phyloP scores from a whole-genome alignment of 805 yeast species.

The Ogataea glucozyma region DNA sequence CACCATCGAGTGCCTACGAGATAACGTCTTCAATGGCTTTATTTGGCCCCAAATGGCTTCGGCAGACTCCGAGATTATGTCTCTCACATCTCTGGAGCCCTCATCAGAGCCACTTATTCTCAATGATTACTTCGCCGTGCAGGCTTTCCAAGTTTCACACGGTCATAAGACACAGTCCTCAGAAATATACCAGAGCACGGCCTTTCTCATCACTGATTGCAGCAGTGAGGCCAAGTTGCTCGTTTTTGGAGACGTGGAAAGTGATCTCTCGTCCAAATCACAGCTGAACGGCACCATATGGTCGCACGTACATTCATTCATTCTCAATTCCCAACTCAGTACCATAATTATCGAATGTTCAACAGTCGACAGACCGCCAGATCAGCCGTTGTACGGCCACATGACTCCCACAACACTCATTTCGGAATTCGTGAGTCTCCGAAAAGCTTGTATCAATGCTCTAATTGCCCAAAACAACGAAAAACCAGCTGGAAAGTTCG shows the following conservation, averaged over 20 bases:
- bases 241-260: slow-evolving; percentile 84
- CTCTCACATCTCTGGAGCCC: background rate
- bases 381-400: slow-evolving; percentile 72
- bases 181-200: slow-evolving; percentile 49
- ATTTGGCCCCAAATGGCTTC: slow-evolving; percentile 76
- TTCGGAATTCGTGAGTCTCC: slow-evolving; percentile 47
- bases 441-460: slow-evolving; percentile 25
- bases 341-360: slow-evolving; percentile 82
- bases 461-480: background rate
- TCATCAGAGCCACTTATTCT: slow-evolving; percentile 16
- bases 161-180: slow-evolving; percentile 24
- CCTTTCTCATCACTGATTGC: slow-evolving; percentile 51
- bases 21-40: slow-evolving; percentile 66
- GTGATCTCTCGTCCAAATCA: slow-evolving; percentile 51
- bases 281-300: slow-evolving; percentile 50
- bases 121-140: slow-evolving; percentile 40
- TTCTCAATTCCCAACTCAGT: slow-evolving; percentile 42
- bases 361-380: slow-evolving; percentile 44
- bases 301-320: slow-evolving; percentile 50
- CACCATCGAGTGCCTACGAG: slow-evolving; percentile 53
- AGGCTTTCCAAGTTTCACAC: slow-evolving; percentile 44
- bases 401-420: slow-evolving; percentile 67
- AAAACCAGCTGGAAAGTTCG: too few relatives aligned
- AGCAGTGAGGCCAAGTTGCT: slow-evolving; percentile 43
- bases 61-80: slow-evolving; percentile 25